Evolutionary conservation across 83 land plant genomes (phyloP), one percentile per base, ranked within the genome.

Genomic region (Diphasiastrum complanatum): DNA sequence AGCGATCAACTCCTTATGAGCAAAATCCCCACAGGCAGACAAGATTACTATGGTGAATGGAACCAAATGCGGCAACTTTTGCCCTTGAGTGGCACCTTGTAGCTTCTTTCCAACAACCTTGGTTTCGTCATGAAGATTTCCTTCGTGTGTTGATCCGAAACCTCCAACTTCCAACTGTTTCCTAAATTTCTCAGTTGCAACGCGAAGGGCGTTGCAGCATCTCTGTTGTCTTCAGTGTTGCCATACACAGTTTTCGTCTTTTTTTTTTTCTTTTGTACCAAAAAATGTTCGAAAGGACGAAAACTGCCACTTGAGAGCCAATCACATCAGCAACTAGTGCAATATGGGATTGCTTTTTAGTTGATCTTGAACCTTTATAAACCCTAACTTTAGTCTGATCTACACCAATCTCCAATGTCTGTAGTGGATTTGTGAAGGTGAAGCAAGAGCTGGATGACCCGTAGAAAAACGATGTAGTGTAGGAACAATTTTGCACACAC

Each of bases 101-200:
- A 71, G 60, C 18, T 38, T 12, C 71, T 47, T 70, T 18, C 61
- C 67, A 1, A 68, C 73, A 48, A 70, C 73, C 30, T 51, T 10
- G 0, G 1, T 2, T 0, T 60, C 66, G 12, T 33, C 24, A 16
- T 22, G 0, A 31, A 63, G 66, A 31, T 25, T 33, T 22, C 66
- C 66, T 33, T 3, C 38, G 36, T 49, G 49, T 16, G 49, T 56
- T 3, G 50, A 24, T 4, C 64, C 66, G 35, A 63, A 46, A 1
- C 66, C 56, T 1, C 66, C 66, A 19, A 18, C 30, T 22, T 55
- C 66, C n/a, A 63, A 37, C 30, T 12, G 20, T 1, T 29, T 10
- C 18, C 33, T 19, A 47, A 63, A 63, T 5, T 34, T 34, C 2
- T 31, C 14, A n/a, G 66, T 63, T 23, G 48, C 48, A 6, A 19